These are phyloP conservation scores for Williopsis jadinii DNA, from an alignment of 1,139 yeast genomes.

Conservation along the genomic window DNA sequence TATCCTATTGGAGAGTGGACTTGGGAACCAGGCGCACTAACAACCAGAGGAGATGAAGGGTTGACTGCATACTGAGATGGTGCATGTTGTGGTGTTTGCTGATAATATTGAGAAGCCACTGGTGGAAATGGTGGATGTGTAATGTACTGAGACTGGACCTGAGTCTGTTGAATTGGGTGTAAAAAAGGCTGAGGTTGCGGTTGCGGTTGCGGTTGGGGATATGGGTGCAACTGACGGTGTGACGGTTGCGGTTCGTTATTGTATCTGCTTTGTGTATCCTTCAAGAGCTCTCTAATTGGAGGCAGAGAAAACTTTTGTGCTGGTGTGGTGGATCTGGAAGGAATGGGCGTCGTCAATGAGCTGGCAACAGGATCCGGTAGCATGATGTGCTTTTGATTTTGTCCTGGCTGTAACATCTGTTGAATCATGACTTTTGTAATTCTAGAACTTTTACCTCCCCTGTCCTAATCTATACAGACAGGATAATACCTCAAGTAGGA, in stretches of 20 bases:
- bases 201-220: slow-evolving; percentile 3
- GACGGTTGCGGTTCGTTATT: neutral
- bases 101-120: neutral
- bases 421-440: neutral
- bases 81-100: neutral
- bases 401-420: slow-evolving; percentile 1
- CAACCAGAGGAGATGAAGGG: slow-evolving; percentile 1
- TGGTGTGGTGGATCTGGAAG: neutral
- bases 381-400: slow-evolving; percentile 11
- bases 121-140: no score
- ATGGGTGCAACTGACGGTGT: slow-evolving; percentile 1
- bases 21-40: slow-evolving; percentile 10
- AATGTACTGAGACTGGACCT: no score
- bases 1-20: no score
- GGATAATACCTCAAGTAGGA: no score
- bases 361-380: slow-evolving; percentile 13
- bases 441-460: no score
- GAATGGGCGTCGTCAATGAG: slow-evolving; percentile 8
- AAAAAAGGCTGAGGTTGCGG: slow-evolving; percentile 1
- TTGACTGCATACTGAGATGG: slow-evolving; percentile 1
- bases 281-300: slow-evolving; percentile 20
- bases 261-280: slow-evolving; percentile 2
- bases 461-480: no score
- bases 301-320: slow-evolving; percentile 16
- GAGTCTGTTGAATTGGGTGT: neutral